phyloP scores from a whole-genome alignment of 768 basidiomycete species.

The Mrakia frigida region DNA sequence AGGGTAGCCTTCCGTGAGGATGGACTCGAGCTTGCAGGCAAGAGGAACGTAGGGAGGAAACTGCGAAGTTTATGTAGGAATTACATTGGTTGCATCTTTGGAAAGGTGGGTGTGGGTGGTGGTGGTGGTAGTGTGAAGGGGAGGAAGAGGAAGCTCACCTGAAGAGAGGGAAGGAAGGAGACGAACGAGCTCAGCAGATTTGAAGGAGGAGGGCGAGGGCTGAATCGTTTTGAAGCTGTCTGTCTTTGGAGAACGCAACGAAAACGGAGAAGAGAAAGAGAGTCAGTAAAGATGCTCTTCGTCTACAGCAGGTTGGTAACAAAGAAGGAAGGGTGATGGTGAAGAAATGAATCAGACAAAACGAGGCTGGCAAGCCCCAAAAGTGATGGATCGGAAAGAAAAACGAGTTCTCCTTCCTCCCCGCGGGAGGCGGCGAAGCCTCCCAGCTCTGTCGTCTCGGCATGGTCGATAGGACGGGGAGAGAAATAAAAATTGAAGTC shows the following conservation, averaged over 20 bases:
- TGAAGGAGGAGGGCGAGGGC: neutral
- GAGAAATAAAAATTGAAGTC: conserved; percentile 34
- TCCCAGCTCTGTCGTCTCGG: conserved; percentile 33
- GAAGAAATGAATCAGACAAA: conserved; percentile 27
- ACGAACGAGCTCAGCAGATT: neutral
- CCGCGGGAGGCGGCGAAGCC: conserved; percentile 31
- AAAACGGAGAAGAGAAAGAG: no score
- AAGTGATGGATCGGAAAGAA: neutral
- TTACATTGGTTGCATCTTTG: conserved; percentile 19
- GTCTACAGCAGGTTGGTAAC: neutral
- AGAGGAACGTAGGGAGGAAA: conserved; percentile 31
- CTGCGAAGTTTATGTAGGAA: conserved; percentile 29
- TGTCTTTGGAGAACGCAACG: neutral
- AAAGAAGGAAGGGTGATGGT: neutral
- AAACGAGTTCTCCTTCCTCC: neutral
- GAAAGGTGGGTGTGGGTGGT: conserved; percentile 5
- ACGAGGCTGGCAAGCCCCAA: conserved; percentile 34
- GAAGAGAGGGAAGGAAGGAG: neutral
- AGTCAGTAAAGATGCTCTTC: neutral
- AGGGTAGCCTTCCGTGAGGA: neutral
- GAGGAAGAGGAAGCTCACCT: neutral
- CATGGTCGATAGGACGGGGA: conserved; percentile 35
- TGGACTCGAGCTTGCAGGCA: conserved; percentile 27
- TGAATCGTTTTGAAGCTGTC: neutral
- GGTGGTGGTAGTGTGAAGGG: neutral